Conservation (phyloP, 352 stramenopile species). For the Phytophthora foliorum region DNA sequence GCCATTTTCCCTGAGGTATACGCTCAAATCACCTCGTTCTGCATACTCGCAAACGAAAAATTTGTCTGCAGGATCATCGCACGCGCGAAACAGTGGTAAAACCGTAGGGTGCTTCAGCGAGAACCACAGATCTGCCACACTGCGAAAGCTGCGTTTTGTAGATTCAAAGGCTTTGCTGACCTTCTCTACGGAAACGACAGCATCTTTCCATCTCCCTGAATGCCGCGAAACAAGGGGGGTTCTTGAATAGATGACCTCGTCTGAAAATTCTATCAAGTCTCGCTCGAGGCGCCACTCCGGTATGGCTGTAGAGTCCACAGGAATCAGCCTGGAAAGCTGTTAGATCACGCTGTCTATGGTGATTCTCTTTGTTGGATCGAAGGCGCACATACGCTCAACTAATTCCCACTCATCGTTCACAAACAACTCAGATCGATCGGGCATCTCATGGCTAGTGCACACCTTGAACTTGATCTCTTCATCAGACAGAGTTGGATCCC, state of each 20-base stretch:
- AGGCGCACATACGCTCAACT: conserved; percentile 8
- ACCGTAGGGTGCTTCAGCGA: conserved; percentile 15
- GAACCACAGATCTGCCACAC: conserved; percentile 9
- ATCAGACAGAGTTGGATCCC: background rate
- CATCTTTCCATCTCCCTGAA: conserved; percentile 5
- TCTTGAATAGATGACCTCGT: background rate
- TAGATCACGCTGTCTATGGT: background rate
- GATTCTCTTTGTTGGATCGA: background rate
- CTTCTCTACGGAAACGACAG: background rate
- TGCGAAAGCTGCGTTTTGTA: background rate
- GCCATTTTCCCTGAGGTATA: background rate
- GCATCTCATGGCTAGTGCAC: background rate
- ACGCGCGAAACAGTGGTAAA: conserved; percentile 8
- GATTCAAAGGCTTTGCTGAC: background rate
- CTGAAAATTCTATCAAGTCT: background rate
- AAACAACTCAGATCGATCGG: background rate
- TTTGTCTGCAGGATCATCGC: background rate
- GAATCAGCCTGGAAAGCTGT: background rate
- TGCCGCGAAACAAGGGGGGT: background rate
- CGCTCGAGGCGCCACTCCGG: background rate
- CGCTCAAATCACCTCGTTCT: conserved; percentile 4
- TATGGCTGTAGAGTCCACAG: background rate
- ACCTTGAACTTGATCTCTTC: background rate
- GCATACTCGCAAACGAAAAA: conserved; percentile 9
- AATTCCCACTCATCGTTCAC: background rate